Conservation (phyloP, 345 rosid species). For the Eucalyptus shirleyi region DNA sequence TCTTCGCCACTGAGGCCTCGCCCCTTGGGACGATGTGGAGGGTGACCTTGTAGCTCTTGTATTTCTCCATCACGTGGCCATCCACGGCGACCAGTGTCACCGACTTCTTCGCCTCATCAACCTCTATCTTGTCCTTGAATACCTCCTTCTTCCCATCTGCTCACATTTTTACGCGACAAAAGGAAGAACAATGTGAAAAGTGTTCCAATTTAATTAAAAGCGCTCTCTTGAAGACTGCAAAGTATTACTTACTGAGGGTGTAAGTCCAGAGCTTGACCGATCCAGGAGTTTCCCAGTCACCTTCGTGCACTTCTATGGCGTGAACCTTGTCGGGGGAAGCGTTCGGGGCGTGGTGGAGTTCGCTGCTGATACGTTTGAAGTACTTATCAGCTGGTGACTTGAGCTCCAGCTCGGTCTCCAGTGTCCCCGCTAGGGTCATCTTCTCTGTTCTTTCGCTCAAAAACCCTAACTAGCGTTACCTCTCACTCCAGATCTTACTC, state of each 20-base stretch:
- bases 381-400: not conserved
- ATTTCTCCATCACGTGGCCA: constrained; percentile 8
- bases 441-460: not conserved
- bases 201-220: not conserved
- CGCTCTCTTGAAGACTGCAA: not conserved
- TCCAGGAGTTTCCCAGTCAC: constrained; percentile 15
- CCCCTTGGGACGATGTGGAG: not conserved
- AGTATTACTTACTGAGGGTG: constrained; percentile 2
- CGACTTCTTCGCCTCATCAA: constrained; percentile 7
- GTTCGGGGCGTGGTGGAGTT: constrained; percentile 2
- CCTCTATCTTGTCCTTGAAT: constrained; percentile 9
- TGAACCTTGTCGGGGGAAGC: constrained; percentile 2
- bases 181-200: not conserved
- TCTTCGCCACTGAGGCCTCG: not conserved
- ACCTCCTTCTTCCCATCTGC: constrained; percentile 2
- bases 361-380: not conserved
- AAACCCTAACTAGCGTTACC: not conserved
- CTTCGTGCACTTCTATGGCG: constrained; percentile 5
- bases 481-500: not conserved
- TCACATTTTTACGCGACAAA: not conserved
- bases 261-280: constrained; percentile 15
- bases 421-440: not conserved
- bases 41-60: constrained; percentile 2
- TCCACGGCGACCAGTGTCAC: not conserved
- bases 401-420: constrained; percentile 16